Percentiles rank a stretch among this genome's conserved stretches.
These are phyloP conservation scores for Taphrina communis DNA, from an alignment of 1,139 yeast genomes.

Conservation along the genomic window DNA sequence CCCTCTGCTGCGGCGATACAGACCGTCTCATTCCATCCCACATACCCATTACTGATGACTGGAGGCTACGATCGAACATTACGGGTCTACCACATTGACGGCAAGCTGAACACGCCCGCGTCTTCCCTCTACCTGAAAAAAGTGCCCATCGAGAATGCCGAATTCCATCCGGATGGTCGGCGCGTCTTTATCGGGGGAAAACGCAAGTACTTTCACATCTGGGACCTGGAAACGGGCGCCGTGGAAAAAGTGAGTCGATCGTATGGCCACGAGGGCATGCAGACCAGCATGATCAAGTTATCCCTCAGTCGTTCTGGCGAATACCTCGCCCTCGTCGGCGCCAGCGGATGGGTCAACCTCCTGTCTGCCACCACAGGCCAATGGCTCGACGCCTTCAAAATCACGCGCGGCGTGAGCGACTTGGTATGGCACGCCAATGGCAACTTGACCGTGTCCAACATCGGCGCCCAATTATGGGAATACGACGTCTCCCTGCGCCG, in stretches of 20 bases:
- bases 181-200: slow-evolving; percentile 86
- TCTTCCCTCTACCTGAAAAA: slow-evolving; percentile 79
- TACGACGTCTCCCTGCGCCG: slow-evolving; percentile 63
- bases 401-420: slow-evolving; percentile 76
- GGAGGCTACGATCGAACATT: slow-evolving; percentile 93
- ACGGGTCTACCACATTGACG: slow-evolving; percentile 87
- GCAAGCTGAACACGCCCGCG: slow-evolving; percentile 79
- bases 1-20: slow-evolving; percentile 81
- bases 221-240: slow-evolving; percentile 79
- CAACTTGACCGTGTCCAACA: slow-evolving; percentile 69
- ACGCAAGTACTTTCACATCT: slow-evolving; percentile 86
- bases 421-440: slow-evolving; percentile 66
- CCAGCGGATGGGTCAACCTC: slow-evolving; percentile 88
- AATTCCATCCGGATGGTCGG: slow-evolving; percentile 63
- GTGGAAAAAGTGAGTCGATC: slow-evolving; percentile 84
- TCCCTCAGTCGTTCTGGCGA: slow-evolving; percentile 73
- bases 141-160: slow-evolving; percentile 79
- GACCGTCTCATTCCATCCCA: slow-evolving; percentile 79
- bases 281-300: slow-evolving; percentile 85
- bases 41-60: slow-evolving; percentile 80
- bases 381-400: slow-evolving; percentile 83
- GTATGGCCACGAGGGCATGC: slow-evolving; percentile 88
- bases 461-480: slow-evolving; percentile 92
- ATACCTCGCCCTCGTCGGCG: slow-evolving; percentile 77
- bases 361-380: slow-evolving; percentile 78